Base-by-base conservation (phyloP, 768 basidiomycete genomes). In the Boletus rubropictus region DNA sequence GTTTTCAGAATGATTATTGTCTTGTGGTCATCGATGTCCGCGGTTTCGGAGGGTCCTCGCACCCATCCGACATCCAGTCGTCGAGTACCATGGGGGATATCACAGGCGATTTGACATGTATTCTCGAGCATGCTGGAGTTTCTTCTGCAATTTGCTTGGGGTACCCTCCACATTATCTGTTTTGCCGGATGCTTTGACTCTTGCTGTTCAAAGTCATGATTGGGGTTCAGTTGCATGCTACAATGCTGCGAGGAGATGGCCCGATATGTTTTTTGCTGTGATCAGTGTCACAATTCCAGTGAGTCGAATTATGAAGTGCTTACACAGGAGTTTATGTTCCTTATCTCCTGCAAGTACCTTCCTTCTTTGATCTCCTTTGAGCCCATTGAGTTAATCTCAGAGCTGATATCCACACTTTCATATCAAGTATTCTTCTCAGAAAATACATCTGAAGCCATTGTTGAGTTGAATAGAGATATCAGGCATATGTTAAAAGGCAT, bases 191-290 rank as follows among this genome's bases (percentile, higher is more conserved):
- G 8, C 24, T 42, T 43, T 42, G 17, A 50, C 24, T 22, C 15
- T 39, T 18, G 3, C 7, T n/a, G n/a, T 31, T 18, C 12, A 28
- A n/a, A 85, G 84, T 11, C 86, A 89, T 55, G 86, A 89, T 51
- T 89, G 86, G 86, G 86, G 86, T 32, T 69, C 82, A 1, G 72
- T 76, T 43, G 49, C 79, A 2, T 86, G 86, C 51, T 83, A 80
- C 54, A 82, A 87, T 60, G 79, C 82, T 10, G 83, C 80, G 1
- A 75, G 85, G 14, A 71, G 75, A 67, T 69, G 83, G 15, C 86
- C 85, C 0, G 85, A 87, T 53, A 60, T 81, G 3, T 77, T 86
- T 57, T 66, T 62, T 0, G 82, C 69, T 3, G 76, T 86, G 14
- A 62, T 83, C 12, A 83, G 81, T 9, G 67, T 70, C 21, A 75